Evolutionary conservation across 768 basidiomycete species (phyloP).

Genomic region (Boletus edulis): DNA sequence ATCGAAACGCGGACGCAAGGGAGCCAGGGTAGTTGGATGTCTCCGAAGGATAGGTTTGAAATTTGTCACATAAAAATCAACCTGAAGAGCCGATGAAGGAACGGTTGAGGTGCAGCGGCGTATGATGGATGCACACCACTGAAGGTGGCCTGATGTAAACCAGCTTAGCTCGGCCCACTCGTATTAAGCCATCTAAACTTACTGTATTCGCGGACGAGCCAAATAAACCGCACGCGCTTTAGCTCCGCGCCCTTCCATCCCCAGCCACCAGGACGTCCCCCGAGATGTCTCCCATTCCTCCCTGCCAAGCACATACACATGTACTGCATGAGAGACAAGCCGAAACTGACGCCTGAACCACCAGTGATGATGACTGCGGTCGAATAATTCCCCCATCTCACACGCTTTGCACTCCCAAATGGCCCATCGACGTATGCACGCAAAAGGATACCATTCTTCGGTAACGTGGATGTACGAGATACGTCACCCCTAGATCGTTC

Average conservation of each 20-base stretch:
- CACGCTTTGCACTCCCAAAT: conserved; percentile 61
- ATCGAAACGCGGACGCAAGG: conserved; percentile 16
- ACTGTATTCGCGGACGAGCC: conserved; percentile 78
- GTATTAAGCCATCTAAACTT: conserved; percentile 26
- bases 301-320: conserved; percentile 56
- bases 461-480: conserved; percentile 18
- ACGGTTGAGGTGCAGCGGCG: conserved; percentile 61
- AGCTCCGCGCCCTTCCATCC: conserved; percentile 41
- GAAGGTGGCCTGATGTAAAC: conserved; percentile 55
- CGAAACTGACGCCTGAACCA: conserved; percentile 76
- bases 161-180: not conserved
- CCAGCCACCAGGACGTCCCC: conserved; percentile 45
- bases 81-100: conserved; percentile 45
- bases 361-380: conserved; percentile 64
- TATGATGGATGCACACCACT: conserved; percentile 70
- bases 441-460: conserved; percentile 48
- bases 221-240: conserved; percentile 65
- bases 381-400: conserved; percentile 57
- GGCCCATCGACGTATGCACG: conserved; percentile 65
- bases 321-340: conserved; percentile 62
- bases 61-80: conserved; percentile 77
- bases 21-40: conserved; percentile 2
- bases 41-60: conserved; percentile 33
- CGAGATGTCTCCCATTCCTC: conserved; percentile 48
- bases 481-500: conserved; percentile 33